These are phyloP conservation scores for Fusarium equiseti DNA, from an alignment of 2,329 filamentous ascomycete genomes.

Conservation along the genomic window DNA sequence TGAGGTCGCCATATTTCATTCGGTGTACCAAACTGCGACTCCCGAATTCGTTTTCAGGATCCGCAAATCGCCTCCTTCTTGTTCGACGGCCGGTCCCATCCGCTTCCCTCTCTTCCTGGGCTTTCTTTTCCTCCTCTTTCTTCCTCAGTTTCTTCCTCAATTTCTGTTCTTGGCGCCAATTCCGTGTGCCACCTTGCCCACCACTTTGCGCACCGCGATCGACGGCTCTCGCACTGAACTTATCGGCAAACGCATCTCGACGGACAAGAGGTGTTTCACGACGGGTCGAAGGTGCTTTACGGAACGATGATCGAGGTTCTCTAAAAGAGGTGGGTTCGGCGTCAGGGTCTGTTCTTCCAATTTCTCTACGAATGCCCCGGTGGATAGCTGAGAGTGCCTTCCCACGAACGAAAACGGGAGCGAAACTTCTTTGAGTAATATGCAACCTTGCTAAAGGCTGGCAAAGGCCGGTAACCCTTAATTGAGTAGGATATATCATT, in stretches of 20 bases:
- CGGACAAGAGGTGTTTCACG: slow-evolving; percentile 12
- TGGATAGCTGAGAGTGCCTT: slow-evolving; percentile 74
- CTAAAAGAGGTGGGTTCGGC: slow-evolving; percentile 1
- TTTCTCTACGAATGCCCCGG: slow-evolving; percentile 62
- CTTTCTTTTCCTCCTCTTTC: slow-evolving; percentile 55
- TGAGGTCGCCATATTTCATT: slow-evolving; percentile 60
- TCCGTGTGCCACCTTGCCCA: slow-evolving; percentile 39
- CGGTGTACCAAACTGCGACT: slow-evolving; percentile 68
- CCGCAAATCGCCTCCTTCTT: slow-evolving; percentile 64
- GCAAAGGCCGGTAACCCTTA: slow-evolving; percentile 41
- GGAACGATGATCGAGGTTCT: neutral
- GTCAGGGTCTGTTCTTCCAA: neutral
- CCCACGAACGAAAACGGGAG: slow-evolving; percentile 43
- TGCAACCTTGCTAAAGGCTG: slow-evolving; percentile 30
- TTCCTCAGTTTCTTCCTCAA: slow-evolving; percentile 66
- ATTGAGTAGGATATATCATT: slow-evolving; percentile 47
- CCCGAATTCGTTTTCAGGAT: slow-evolving; percentile 63
- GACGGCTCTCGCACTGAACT: slow-evolving; percentile 47
- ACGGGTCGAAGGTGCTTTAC: neutral
- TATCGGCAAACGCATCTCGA: slow-evolving; percentile 33
- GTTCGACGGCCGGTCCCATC: slow-evolving; percentile 57
- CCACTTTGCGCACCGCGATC: slow-evolving; percentile 19
- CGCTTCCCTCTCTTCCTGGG: slow-evolving; percentile 51
- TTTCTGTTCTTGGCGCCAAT: slow-evolving; percentile 54
- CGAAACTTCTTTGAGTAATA: slow-evolving; percentile 11